Base-by-base conservation (phyloP, 2,329 filamentous ascomycete species). In the Ambrosiella beaveri region DNA sequence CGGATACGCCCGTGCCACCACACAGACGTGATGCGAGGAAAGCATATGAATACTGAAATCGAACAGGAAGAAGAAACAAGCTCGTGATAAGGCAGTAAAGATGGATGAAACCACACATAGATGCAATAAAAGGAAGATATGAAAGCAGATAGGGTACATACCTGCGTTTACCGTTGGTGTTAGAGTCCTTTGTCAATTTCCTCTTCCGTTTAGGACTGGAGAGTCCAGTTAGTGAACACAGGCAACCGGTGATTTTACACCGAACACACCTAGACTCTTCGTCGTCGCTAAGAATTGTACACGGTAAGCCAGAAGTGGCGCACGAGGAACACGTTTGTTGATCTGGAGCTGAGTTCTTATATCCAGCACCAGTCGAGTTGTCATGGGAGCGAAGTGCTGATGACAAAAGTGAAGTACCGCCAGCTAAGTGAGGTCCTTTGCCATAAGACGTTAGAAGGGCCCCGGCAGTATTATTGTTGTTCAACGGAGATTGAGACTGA, bases 191-290 rank as follows among this genome's bases (percentile, higher is more conserved):
- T 70, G 84, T 80, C 62, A 87, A 72, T 73, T 90, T 91, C 67
- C 88, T 79, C 74, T 93, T 93, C 64, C 87, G 82, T 66, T 83
- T 81, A 27, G 86, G 86, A 68, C 85, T 88, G 7, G 35, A 19
- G n/a, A 27, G 51, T 63, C 84, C 81, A 55, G 83, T 76, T 67
- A 90, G 82, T 49, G 87, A 90, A 70, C 87, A 93, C 64, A 88
- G 83, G 66, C 86, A 80, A 65, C 83, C 84, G 70, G 84, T 83
- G 68, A 84, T 82, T 67, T 87, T 84, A 70, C 88, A 94, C 62
- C 87, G 76, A 62, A 88, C 78, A 70, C 88, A 93, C 63, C 77
- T 74, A 44, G 76, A 75, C 64, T 86, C 81, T 63, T 84, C 84
- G 68, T 91, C 86, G 66, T 88, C 84, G 63, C 71, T 73, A 67